A percentile compares a stretch with the other conserved stretches of the same genome.
Evolutionary conservation across 2,329 filamentous ascomycete genomes (phyloP).

Genomic region (Didymella lethalis): DNA sequence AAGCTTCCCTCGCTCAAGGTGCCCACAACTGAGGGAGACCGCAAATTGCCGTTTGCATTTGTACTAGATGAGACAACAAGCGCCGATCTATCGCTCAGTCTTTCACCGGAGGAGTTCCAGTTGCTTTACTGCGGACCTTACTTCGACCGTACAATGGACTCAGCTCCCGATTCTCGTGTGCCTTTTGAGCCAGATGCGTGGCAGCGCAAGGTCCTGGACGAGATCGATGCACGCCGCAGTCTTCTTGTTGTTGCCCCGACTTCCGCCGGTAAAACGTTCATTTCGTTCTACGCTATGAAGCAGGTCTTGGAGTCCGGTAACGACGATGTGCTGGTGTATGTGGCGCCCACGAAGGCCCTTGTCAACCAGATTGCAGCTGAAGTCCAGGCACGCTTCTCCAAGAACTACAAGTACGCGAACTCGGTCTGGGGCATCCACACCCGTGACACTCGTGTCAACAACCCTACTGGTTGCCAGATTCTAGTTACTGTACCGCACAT

Average conservation of each 20-base stretch:
- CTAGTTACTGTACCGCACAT: conserved; percentile 81
- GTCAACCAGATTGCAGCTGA: conserved; percentile 86
- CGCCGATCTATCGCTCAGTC: conserved; percentile 47
- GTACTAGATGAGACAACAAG: conserved; percentile 31
- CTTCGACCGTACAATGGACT: conserved; percentile 77
- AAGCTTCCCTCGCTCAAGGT: conserved; percentile 50
- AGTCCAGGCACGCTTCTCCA: conserved; percentile 76
- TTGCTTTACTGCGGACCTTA: conserved; percentile 74
- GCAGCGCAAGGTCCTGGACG: conserved; percentile 77
- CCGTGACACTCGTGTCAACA: conserved; percentile 77
- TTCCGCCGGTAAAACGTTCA: conserved; percentile 83
- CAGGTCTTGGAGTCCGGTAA: conserved; percentile 73
- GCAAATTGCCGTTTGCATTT: conserved; percentile 56
- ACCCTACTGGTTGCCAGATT: conserved; percentile 74
- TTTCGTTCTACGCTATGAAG: conserved; percentile 85
- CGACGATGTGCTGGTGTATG: conserved; percentile 76
- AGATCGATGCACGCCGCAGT: conserved; percentile 73
- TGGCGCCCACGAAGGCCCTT: conserved; percentile 81
- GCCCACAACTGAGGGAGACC: conserved; percentile 42
- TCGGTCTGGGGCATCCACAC: conserved; percentile 84
- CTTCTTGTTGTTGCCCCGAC: conserved; percentile 80
- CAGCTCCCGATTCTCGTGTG: conserved; percentile 71
- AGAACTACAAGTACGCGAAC: conserved; percentile 66
- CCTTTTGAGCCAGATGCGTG: conserved; percentile 77
- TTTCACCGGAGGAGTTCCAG: conserved; percentile 67